Evolutionary conservation across 352 stramenopile genomes (phyloP), one percentile per base, ranked within the genome.

Genomic region (Globisporangium barbulae): DNA sequence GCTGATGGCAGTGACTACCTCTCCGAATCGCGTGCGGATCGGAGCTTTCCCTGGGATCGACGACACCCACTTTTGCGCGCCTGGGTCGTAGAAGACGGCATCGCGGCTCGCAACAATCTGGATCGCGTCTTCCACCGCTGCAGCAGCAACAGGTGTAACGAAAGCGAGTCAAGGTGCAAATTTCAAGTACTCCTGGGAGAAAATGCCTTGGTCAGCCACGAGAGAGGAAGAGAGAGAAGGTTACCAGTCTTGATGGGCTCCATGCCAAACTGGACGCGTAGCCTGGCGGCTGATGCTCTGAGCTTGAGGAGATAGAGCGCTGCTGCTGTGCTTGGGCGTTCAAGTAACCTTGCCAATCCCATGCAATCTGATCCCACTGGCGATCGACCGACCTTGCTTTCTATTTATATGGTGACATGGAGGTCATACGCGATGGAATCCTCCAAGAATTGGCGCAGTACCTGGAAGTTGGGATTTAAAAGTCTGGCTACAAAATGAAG

Each of bases 101-200:
- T 88, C 72, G 12, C 81, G 73, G 17, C 67, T 78, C 2, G 69
- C 74, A 5, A 92, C 54, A 15, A 85, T 60, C 19, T 68, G 64
- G 9, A 90, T 55, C 2, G 81, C 83, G 50, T 90, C 79, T 15
- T 83, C 69, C 33, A 90, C 74, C 19, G 73, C 83, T 76, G 64
- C 53, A 53, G 17, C 13, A 45, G 3, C 39, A 21, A 7, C 21
- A 48, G 33, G 21, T 5, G 13, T 15, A 39, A 28, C 9, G 3
- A 25, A 9, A 19, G 17, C 45, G 7, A 30, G n/a, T 30, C n/a
- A 30, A 19, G 45, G 13, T 2, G 25, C 15, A 30, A 8, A 30
- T 10, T 41, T 41, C 9, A 41, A 15, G 35, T 15, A 12, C 8
- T 12, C 35, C 10, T 37, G 31, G 31, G 31, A 37, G 31, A 37